These are phyloP conservation scores for Pseudozyma pruni DNA, from an alignment of 1,284 basidiomycete genomes.

Conservation along the genomic window DNA sequence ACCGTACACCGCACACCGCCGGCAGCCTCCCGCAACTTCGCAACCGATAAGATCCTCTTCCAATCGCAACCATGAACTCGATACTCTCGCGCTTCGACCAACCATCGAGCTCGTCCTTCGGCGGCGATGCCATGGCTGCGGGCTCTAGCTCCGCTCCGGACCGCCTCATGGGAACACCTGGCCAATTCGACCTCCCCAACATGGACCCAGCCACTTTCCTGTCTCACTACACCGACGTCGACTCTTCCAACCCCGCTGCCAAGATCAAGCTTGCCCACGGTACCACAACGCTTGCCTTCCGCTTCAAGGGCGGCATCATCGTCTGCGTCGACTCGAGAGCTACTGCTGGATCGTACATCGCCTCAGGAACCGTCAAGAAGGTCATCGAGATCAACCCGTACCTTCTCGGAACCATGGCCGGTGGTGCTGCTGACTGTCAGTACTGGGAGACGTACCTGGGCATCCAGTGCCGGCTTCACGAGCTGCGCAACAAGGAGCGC, in stretches of 20 bases:
- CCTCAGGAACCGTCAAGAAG: conserved; percentile 71
- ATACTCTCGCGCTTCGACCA: conserved; percentile 51
- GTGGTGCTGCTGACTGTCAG: conserved; percentile 78
- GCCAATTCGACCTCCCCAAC: conserved; percentile 55
- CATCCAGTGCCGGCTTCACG: conserved; percentile 95
- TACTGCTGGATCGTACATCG: conserved; percentile 95
- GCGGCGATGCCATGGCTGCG: conserved; percentile 13
- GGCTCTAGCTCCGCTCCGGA: conserved; percentile 13
- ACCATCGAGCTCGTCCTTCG: conserved; percentile 16
- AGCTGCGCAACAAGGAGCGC: conserved; percentile 94
- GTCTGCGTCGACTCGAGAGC: conserved; percentile 98
- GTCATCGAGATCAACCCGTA: conserved; percentile 99
- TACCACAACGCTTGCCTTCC: conserved; percentile 97
- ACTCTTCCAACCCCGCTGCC: conserved; percentile 65
- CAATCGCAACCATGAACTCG: conserved; percentile 49
- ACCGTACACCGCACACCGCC: too few relatives aligned
- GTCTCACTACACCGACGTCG: conserved; percentile 66
- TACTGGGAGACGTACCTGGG: conserved; percentile 84
- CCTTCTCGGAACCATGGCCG: conserved; percentile 97
- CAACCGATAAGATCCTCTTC: neutral
- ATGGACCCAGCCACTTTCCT: conserved; percentile 62
- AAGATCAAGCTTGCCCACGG: conserved; percentile 97
- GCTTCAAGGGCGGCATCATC: conserved; percentile 95
- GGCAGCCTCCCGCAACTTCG: too few relatives aligned
- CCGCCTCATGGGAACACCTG: conserved; percentile 38